phyloP scores from a whole-genome alignment of 202 grass and related monocot genomes.

The Carex arenaria region DNA sequence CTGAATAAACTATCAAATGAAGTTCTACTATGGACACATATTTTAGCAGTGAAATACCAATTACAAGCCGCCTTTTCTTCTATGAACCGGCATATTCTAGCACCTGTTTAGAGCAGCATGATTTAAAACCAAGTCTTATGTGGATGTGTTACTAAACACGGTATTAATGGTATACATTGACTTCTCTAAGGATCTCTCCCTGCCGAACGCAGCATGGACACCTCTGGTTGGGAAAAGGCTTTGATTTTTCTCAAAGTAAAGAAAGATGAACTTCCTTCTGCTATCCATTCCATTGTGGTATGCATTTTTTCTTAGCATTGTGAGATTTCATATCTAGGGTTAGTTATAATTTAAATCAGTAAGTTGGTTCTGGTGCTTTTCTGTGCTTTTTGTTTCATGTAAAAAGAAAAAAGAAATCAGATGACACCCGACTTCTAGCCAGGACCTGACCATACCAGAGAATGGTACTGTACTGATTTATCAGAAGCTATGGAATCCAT shows the following conservation, averaged over 20 bases:
- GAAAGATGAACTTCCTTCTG: conserved; percentile 78
- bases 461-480: background rate
- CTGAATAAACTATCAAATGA: background rate
- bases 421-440: background rate
- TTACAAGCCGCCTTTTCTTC: background rate
- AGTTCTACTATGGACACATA: background rate
- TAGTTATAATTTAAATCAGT: background rate
- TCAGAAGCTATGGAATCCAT: background rate
- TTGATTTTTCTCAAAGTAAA: conserved; percentile 77
- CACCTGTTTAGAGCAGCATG: background rate
- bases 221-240: conserved; percentile 80
- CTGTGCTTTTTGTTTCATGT: background rate
- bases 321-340: background rate
- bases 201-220: conserved; percentile 97
- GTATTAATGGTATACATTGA: conserved; percentile 73
- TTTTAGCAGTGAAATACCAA: background rate
- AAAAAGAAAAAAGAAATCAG: background rate
- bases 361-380: background rate
- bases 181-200: conserved; percentile 99
- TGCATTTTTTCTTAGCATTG: conserved; percentile 7
- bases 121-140: conserved; percentile 8
- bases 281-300: conserved; percentile 94
- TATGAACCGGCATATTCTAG: background rate
- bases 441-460: background rate
- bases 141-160: conserved; percentile 47